Conservation (phyloP, 371 early-diverging fungal genomes). For the Syncephalastrum sp. region DNA sequence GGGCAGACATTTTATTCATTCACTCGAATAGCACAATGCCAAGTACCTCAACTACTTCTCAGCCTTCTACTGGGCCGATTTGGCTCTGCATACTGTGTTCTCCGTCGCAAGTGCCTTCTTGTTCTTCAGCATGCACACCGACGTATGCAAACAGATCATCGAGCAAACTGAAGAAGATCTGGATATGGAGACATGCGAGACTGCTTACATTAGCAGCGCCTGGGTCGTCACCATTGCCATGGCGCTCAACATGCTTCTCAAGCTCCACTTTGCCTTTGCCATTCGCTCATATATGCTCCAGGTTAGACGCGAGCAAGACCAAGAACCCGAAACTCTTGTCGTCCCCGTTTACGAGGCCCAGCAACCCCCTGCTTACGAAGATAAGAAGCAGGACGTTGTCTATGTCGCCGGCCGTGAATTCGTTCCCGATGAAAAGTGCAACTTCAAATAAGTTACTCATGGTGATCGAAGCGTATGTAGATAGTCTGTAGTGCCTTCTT, state of each 20-base stretch:
- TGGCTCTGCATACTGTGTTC: conserved; percentile 40
- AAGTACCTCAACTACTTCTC: conserved; percentile 39
- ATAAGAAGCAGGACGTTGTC: conserved; percentile 18
- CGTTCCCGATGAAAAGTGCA: conserved; percentile 36
- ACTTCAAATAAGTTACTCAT: background rate
- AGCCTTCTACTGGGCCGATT: conserved; percentile 40
- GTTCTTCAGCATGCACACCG: conserved; percentile 32
- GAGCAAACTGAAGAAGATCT: conserved; percentile 26
- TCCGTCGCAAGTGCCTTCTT: conserved; percentile 34
- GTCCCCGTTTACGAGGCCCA: conserved; percentile 22
- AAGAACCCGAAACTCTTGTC: conserved; percentile 7
- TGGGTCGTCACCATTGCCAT: conserved; percentile 36
- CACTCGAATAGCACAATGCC: conserved; percentile 33
- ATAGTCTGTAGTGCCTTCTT: no score
- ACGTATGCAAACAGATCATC: conserved; percentile 36
- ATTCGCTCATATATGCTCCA: conserved; percentile 34
- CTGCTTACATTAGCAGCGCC: conserved; percentile 26
- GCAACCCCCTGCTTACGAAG: conserved; percentile 25
- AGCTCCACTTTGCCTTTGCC: conserved; percentile 48
- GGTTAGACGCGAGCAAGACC: conserved; percentile 19
- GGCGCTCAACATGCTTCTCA: conserved; percentile 40
- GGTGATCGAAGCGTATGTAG: background rate
- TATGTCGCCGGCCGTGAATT: conserved; percentile 49
- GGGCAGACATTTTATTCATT: background rate
- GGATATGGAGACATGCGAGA: conserved; percentile 40